Evolutionary conservation across 345 rosid species (phyloP).

Genomic region (Capsella bursapastoris): DNA sequence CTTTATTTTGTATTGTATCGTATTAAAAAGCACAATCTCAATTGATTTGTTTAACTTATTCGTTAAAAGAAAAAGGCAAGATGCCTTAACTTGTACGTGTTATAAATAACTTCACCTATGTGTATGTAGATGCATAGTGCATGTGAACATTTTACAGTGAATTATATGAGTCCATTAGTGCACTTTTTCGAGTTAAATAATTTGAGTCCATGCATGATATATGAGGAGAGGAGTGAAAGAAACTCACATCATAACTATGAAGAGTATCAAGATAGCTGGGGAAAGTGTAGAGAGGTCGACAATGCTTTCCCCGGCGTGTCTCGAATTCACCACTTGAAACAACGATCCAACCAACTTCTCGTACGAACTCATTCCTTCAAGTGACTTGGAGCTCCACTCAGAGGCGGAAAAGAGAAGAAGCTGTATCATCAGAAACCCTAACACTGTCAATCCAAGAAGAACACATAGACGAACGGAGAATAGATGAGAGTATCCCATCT

Average conservation of each 20-base stretch:
- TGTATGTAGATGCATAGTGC: background rate
- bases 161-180: background rate
- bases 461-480: constrained; percentile 40
- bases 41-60: background rate
- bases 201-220: background rate
- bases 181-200: background rate
- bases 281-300: constrained; percentile 63
- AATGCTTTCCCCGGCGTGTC: constrained; percentile 63
- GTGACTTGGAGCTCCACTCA: constrained; percentile 60
- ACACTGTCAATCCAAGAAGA: constrained; percentile 48
- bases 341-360: constrained; percentile 55
- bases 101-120: background rate
- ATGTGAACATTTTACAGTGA: background rate
- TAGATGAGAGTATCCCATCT: constrained; percentile 56
- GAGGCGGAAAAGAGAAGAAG: constrained; percentile 44
- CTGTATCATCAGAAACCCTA: constrained; percentile 53
- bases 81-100: constrained; percentile 3
- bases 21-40: background rate
- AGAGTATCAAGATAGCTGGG: constrained; percentile 58
- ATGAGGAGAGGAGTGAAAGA: background rate
- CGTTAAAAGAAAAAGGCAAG: background rate
- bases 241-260: constrained; percentile 75
- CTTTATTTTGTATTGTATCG: background rate
- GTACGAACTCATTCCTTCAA: constrained; percentile 46
- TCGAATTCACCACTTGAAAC: constrained; percentile 58